Evolutionary conservation across 805 yeast species (phyloP).

Genomic region (Schwanniomyces occidentalis): DNA sequence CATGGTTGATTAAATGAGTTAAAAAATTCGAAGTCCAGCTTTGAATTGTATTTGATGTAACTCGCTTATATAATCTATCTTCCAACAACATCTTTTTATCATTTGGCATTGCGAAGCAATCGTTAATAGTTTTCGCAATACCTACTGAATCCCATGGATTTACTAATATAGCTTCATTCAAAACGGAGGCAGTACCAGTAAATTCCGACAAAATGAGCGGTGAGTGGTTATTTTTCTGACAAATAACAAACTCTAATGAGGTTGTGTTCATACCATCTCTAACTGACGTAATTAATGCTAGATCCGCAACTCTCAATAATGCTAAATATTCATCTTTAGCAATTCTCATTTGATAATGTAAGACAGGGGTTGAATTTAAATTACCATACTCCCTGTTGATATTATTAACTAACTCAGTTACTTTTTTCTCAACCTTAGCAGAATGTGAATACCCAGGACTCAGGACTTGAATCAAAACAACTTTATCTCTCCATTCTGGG

Average conservation of each 20-base stretch:
- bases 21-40: slow-evolving; percentile 74
- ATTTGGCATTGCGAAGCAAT: slow-evolving; percentile 56
- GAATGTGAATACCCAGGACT: slow-evolving; percentile 69
- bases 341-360: slow-evolving; percentile 88
- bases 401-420: slow-evolving; percentile 74
- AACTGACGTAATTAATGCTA: slow-evolving; percentile 84
- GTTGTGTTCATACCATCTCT: slow-evolving; percentile 98
- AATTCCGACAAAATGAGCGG: slow-evolving; percentile 91
- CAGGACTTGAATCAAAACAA: slow-evolving; percentile 88
- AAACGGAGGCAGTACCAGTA: slow-evolving; percentile 79
- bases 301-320: slow-evolving; percentile 81
- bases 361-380: slow-evolving; percentile 81
- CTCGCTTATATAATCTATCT: slow-evolving; percentile 57
- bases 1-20: slow-evolving; percentile 44
- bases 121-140: slow-evolving; percentile 80
- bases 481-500: slow-evolving; percentile 89
- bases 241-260: slow-evolving; percentile 85
- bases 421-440: slow-evolving; percentile 73
- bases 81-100: slow-evolving; percentile 50
- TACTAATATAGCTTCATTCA: slow-evolving; percentile 74
- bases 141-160: slow-evolving; percentile 98
- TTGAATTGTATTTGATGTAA: slow-evolving; percentile 71
- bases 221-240: slow-evolving; percentile 70
- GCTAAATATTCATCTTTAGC: slow-evolving; percentile 89
- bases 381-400: slow-evolving; percentile 86